Evolutionary conservation across 2,329 filamentous ascomycete species (phyloP), one percentile per base, ranked within the genome.

Genomic region (Penicillium sp.): DNA sequence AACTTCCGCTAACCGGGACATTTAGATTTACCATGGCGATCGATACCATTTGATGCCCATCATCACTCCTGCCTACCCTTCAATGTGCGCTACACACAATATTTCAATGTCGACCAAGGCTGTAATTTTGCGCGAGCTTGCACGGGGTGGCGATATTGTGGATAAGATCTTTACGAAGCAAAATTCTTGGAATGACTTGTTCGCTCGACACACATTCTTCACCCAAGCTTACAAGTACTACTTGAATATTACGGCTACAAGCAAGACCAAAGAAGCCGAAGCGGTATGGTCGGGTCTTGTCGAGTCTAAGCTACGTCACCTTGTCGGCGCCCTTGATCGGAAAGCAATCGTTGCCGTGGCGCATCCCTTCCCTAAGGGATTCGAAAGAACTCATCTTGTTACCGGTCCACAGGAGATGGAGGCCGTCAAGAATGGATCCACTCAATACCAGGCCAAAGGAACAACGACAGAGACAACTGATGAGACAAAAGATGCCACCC

Each of bases 31-130:
- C 70, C 85, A 85, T 54, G 83, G 84, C 48, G 94, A 97, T 71
- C 84, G 84, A 36, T 89, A 85, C 60, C 93, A 97, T 72, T 78
- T 97, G 46, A 99, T 99, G 94, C 94, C 94, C 23, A 90, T 99
- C 72, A 97, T 99, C 66, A 99, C 94, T 1, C 94, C 94, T 1
- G 92, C 94, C 1, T 97, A 97, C 69, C 94, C 94, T 2, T 95
- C 91, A 43, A 97, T 97, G 92, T 97, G 94, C 71, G 88, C 94
- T 1, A 97, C 94, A 0, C 94, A 96, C 77, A 97, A 96, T 66
- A 87, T 99, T 54, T 92, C 89, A 3, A 80, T 84, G 59, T 97
- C 93, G 1, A 95, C 91, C 1, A 90, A 91, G 77, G 78, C 83
- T 6, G 85, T 97, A 43, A 91, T 99, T 66, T 84, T 91, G 59